Evolutionary conservation across 331 rosid species (phyloP), one percentile per base, ranked within the genome.

Genomic region (Quercus lobata): DNA sequence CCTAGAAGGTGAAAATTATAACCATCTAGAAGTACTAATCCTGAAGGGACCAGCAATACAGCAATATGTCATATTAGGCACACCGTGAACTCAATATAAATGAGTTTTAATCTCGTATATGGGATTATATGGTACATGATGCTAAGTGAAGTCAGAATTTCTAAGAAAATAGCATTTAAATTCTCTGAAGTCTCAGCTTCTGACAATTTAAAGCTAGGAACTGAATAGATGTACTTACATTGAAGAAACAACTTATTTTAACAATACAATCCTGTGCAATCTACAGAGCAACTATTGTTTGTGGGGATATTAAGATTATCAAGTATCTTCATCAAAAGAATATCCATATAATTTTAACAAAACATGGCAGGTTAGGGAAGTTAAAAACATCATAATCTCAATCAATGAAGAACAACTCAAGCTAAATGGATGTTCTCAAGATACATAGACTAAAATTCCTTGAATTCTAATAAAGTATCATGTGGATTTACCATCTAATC

Each of bases 401-500:
- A 16, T 9, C n/a, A 9, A 10, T 70, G 17, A 58, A 16, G 25
- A 44, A 75, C 21, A 8, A 29, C 18, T 32, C 72, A 11, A 37
- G 30, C 7, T 80, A 66, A 32, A 54, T 22, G 70, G 4, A 80
- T 41, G 25, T 65, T 66, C 24, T 70, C 5, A 22, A 22, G 15
- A 34, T 68, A 34, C n/a, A 19, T 35, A 68, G 7, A 34, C 72
- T 68, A 68, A 9, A 34, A 35, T 21, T 21, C 52, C 53, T 34
- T 9, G 18, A 9, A 68, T 10, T 16, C 53, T 19, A n/a, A 68
- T 4, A 19, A 14, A 11, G 37, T 19, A 14, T 34, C 52, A 30
- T 65, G 46, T 65, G 14, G 73, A 80, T 70, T 29, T 21, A 73
- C 44, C 14, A 75, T 73, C 49, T 35, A 83, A 53, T 49, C 19